These are phyloP conservation scores for Mallotus japonicus DNA, from an alignment of 441 rosid species.

Conservation along the genomic window DNA sequence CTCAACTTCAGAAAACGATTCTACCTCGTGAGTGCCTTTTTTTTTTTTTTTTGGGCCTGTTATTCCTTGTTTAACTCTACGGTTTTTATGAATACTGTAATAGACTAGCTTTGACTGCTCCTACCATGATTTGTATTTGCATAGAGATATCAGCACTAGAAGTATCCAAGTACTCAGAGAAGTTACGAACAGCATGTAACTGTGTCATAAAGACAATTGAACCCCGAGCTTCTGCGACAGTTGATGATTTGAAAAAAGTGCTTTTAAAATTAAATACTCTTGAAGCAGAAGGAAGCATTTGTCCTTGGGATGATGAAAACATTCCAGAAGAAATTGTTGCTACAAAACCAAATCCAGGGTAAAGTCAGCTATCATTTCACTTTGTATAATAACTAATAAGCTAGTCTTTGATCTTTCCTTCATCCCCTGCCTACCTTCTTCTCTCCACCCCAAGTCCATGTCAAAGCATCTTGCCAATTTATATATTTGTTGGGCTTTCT, in stretches of 20 bases:
- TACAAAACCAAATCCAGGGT: slow-evolving; percentile 79
- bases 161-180: slow-evolving; percentile 74
- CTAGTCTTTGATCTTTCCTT: background rate
- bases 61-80: slow-evolving; percentile 3
- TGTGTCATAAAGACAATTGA: slow-evolving; percentile 89
- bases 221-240: slow-evolving; percentile 65
- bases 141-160: slow-evolving; percentile 76
- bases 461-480: background rate
- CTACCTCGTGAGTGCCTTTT: slow-evolving; percentile 86
- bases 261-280: slow-evolving; percentile 50
- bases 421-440: background rate
- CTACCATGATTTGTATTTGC: slow-evolving; percentile 25
- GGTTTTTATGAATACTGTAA: slow-evolving; percentile 17
- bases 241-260: slow-evolving; percentile 62
- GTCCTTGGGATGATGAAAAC: slow-evolving; percentile 89
- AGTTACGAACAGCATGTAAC: slow-evolving; percentile 65
- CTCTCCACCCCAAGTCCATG: background rate
- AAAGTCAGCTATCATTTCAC: slow-evolving; percentile 23
- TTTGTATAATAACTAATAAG: slow-evolving; percentile 6
- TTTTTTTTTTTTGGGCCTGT: too few species aligned
- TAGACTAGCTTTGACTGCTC: slow-evolving; percentile 16
- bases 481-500: background rate
- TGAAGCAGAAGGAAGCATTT: slow-evolving; percentile 57
- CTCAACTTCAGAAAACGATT: slow-evolving; percentile 87
- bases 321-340: slow-evolving; percentile 87